phyloP scores from a whole-genome alignment of 2,329 filamentous ascomycete genomes.

The Fusarium xyrophilum region DNA sequence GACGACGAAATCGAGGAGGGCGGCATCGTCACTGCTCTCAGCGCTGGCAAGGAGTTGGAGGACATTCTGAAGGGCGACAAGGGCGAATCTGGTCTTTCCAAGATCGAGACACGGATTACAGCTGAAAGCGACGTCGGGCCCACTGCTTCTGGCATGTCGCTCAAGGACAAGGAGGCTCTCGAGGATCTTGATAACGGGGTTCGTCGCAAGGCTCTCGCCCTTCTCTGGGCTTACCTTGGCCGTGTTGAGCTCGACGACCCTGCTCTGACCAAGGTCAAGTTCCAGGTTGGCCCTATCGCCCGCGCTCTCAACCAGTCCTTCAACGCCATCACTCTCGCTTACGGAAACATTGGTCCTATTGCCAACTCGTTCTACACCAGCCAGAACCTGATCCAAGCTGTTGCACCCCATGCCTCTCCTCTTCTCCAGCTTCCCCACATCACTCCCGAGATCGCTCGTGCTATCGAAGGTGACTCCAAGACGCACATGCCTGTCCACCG shows the following conservation, averaged over 20 bases:
- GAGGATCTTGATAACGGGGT: constrained; percentile 80
- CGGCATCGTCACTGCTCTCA: constrained; percentile 80
- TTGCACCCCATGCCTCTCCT: constrained; percentile 82
- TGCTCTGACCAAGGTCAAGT: constrained; percentile 82
- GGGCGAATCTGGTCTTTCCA: constrained; percentile 79
- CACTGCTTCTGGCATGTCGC: constrained; percentile 65
- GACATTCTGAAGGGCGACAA: constrained; percentile 77
- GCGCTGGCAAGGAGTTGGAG: constrained; percentile 85
- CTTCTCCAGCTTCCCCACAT: constrained; percentile 92
- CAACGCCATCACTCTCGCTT: constrained; percentile 84
- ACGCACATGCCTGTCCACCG: constrained; percentile 80
- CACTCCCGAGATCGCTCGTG: constrained; percentile 69
- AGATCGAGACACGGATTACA: constrained; percentile 83
- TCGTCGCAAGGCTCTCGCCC: constrained; percentile 83
- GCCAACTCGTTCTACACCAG: constrained; percentile 81
- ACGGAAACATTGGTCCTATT: constrained; percentile 82
- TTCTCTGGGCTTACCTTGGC: constrained; percentile 95
- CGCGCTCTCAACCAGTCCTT: constrained; percentile 86
- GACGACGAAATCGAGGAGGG: constrained; percentile 82
- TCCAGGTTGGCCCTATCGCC: constrained; percentile 86
- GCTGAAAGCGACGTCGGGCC: constrained; percentile 61
- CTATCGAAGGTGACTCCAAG: constrained; percentile 77
- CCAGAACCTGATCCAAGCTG: constrained; percentile 88
- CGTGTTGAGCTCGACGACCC: constrained; percentile 84
- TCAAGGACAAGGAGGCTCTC: constrained; percentile 78